phyloP scores from a whole-genome alignment of 202 grass and related monocot genomes.

The Saccharum hybrid region DNA sequence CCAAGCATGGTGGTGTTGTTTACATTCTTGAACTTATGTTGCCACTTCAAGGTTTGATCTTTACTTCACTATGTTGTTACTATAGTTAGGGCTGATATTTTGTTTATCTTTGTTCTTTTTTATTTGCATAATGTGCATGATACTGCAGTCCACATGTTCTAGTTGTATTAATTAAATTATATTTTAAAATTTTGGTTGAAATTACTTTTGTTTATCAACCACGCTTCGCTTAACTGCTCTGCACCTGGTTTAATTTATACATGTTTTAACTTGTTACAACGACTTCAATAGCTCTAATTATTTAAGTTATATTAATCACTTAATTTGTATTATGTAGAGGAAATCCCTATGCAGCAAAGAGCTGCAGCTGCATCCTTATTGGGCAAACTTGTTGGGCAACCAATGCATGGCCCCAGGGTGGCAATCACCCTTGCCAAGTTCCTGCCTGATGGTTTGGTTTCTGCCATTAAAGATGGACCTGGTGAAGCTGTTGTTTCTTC shows the following conservation, averaged over 20 bases:
- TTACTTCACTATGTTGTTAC: slow-evolving; percentile 17
- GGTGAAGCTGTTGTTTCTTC: slow-evolving; percentile 89
- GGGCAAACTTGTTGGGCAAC: slow-evolving; percentile 90
- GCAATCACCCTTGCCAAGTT: slow-evolving; percentile 90
- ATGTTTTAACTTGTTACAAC: slow-evolving; percentile 36
- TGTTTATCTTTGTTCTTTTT: slow-evolving; percentile 9
- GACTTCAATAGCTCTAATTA: slow-evolving; percentile 29
- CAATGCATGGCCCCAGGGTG: slow-evolving; percentile 99
- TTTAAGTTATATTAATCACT: slow-evolving; percentile 41
- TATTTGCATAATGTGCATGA: slow-evolving; percentile 26
- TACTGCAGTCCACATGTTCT: slow-evolving; percentile 13
- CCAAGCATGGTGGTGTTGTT: slow-evolving; percentile 96
- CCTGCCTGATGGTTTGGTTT: slow-evolving; percentile 94
- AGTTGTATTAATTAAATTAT: slow-evolving; percentile 27
- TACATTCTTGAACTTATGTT: slow-evolving; percentile 99
- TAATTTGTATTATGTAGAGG: slow-evolving; percentile 66
- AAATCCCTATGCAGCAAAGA: slow-evolving; percentile 94
- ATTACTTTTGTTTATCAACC: slow-evolving; percentile 19
- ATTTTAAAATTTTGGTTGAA: slow-evolving; percentile 7
- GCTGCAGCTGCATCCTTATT: slow-evolving; percentile 92
- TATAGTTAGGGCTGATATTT: slow-evolving; percentile 4
- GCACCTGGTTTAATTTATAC: slow-evolving; percentile 19
- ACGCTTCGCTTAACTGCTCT: slow-evolving; percentile 19
- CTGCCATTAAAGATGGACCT: slow-evolving; percentile 89
- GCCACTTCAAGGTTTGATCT: slow-evolving; percentile 68